These are phyloP conservation scores for Ophiosphaerella narmari DNA, from an alignment of 2,329 filamentous ascomycete species.

Conservation along the genomic window DNA sequence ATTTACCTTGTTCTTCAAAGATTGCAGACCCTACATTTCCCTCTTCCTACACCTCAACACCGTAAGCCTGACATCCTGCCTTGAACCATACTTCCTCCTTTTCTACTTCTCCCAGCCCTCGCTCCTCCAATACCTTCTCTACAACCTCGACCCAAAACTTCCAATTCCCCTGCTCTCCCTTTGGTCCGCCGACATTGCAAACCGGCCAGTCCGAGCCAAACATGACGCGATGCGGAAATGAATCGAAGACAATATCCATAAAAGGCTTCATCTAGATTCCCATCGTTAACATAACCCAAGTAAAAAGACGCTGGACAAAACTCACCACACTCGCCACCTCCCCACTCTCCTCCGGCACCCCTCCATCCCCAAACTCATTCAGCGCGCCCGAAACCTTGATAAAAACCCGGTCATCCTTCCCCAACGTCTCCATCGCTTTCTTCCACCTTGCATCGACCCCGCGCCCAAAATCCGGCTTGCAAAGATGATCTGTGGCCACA, in stretches of 20 bases:
- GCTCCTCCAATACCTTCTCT: slow-evolving; percentile 61
- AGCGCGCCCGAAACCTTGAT: slow-evolving; percentile 92
- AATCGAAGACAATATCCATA: slow-evolving; percentile 59
- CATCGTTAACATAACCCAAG: no score
- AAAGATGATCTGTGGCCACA: slow-evolving; percentile 72
- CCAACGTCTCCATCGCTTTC: slow-evolving; percentile 68
- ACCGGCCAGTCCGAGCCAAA: slow-evolving; percentile 95
- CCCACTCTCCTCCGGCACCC: slow-evolving; percentile 12
- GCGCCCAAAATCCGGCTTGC: slow-evolving; percentile 67
- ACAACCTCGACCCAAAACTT: slow-evolving; percentile 75
- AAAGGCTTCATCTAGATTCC: not conserved
- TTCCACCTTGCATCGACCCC: slow-evolving; percentile 58
- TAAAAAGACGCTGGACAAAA: no score
- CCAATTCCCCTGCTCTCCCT: slow-evolving; percentile 66
- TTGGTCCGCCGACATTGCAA: slow-evolving; percentile 70
- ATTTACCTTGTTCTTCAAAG: no score
- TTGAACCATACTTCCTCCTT: slow-evolving; percentile 71
- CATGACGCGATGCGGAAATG: slow-evolving; percentile 77
- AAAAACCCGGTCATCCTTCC: slow-evolving; percentile 68
- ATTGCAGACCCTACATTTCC: not conserved
- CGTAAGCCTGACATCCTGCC: slow-evolving; percentile 74
- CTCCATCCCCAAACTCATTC: slow-evolving; percentile 67
- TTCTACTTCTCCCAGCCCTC: slow-evolving; percentile 62
- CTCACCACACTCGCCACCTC: slow-evolving; percentile 25
- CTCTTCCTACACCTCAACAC: slow-evolving; percentile 20